These are phyloP conservation scores for Fallopia convolvulus DNA, from an alignment of 148 eudicot species.

Conservation along the genomic window DNA sequence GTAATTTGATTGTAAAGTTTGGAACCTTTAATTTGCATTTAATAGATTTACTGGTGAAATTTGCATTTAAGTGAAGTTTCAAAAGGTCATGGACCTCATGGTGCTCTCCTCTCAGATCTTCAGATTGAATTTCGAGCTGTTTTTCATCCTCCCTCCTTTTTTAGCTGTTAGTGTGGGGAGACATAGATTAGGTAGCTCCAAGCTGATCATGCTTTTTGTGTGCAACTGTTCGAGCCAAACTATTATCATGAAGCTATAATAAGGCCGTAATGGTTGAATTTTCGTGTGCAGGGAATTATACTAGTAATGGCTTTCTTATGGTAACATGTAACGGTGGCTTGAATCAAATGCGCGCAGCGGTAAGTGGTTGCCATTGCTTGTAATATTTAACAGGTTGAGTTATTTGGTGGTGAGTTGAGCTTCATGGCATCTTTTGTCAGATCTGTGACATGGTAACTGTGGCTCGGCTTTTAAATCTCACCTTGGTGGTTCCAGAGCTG, in stretches of 20 bases:
- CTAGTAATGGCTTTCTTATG: conserved; percentile 75
- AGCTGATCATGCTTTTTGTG: not conserved
- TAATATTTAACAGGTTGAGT: conserved; percentile 12
- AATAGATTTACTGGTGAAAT: not conserved
- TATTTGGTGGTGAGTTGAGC: not conserved
- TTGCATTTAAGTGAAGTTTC: not conserved
- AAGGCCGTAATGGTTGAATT: conserved; percentile 2
- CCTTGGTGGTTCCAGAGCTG: conserved; percentile 91
- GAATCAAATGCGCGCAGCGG: conserved; percentile 99
- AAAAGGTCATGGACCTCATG: not conserved
- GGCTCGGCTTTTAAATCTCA: conserved; percentile 87
- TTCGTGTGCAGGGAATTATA: conserved; percentile 62
- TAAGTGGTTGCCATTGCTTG: conserved; percentile 25
- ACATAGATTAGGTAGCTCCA: not conserved
- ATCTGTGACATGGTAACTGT: conserved; percentile 96
- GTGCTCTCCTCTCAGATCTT: not conserved
- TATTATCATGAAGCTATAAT: not conserved
- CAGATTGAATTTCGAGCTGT: not conserved
- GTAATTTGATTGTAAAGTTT: not conserved
- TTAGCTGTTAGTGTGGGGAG: not conserved
- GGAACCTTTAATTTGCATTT: not conserved
- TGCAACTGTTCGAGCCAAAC: not conserved
- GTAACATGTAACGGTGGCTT: conserved; percentile 94
- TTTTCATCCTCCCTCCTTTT: not conserved
- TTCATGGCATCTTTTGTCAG: conserved; percentile 29